A percentile compares a stretch with the other conserved stretches of the same genome.
Evolutionary conservation across 1,284 basidiomycete species (phyloP).

Genomic region (Tetrapyrgos nigripes): DNA sequence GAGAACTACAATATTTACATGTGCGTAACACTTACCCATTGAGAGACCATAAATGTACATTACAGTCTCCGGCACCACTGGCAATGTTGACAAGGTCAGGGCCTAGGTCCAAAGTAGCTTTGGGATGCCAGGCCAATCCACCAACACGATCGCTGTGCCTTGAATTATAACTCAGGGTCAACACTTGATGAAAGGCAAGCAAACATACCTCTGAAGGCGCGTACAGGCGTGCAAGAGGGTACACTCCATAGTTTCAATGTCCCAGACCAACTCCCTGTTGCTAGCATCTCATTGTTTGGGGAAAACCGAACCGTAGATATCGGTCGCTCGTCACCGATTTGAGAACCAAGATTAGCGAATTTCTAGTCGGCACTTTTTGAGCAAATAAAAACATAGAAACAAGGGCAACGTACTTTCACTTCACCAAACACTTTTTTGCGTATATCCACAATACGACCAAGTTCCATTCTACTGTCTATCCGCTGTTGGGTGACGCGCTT

Average conservation of each 20-base stretch:
- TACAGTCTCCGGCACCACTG: slow-evolving; percentile 90
- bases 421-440: slow-evolving; percentile 90
- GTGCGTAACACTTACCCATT: slow-evolving; percentile 59
- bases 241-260: slow-evolving; percentile 95
- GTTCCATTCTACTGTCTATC: slow-evolving; percentile 85
- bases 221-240: slow-evolving; percentile 83
- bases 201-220: slow-evolving; percentile 71
- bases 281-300: slow-evolving; percentile 87
- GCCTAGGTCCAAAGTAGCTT: slow-evolving; percentile 84
- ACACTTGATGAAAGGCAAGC: neutral
- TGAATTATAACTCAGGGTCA: slow-evolving; percentile 16
- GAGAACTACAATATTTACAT: slow-evolving; percentile 1
- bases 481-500: slow-evolving; percentile 89
- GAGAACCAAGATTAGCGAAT: slow-evolving; percentile 93
- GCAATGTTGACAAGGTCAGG: slow-evolving; percentile 82
- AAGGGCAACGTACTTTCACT: slow-evolving; percentile 73
- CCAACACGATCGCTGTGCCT: slow-evolving; percentile 93
- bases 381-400: neutral
- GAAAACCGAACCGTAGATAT: slow-evolving; percentile 95
- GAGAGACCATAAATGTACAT: slow-evolving; percentile 90
- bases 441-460: slow-evolving; percentile 89
- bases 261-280: slow-evolving; percentile 97
- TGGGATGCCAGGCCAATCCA: slow-evolving; percentile 97
- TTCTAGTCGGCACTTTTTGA: slow-evolving; percentile 53
- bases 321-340: slow-evolving; percentile 96